These are phyloP conservation scores for Knufia petricola DNA, from an alignment of 2,329 filamentous ascomycete species.

Conservation along the genomic window DNA sequence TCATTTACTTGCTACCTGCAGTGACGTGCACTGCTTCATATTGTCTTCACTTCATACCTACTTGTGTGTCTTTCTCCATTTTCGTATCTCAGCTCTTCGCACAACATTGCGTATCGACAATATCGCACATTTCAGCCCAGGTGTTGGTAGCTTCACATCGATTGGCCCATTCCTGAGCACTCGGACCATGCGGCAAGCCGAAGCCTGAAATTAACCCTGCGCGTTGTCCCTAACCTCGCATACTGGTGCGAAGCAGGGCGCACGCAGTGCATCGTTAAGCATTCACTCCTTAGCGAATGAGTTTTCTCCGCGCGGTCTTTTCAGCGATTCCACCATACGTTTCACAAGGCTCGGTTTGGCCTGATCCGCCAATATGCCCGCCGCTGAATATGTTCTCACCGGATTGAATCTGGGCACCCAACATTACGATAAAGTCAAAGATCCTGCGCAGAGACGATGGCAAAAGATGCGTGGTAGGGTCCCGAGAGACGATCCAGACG, in stretches of 20 bases:
- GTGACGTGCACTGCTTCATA: not conserved
- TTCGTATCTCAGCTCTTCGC: not conserved
- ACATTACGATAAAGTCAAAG: conserved; percentile 20
- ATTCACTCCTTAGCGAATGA: not conserved
- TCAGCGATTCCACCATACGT: not conserved
- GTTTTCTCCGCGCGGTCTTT: not conserved
- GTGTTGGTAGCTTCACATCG: not conserved
- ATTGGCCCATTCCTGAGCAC: not conserved
- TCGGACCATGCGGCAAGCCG: not conserved
- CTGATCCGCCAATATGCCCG: conserved; percentile 10
- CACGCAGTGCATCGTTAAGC: not conserved
- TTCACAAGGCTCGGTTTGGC: not conserved
- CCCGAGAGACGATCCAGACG: conserved; percentile 15
- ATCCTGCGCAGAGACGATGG: conserved; percentile 16
- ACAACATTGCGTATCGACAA: too few relatives aligned
- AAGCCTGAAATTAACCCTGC: not conserved
- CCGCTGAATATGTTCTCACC: conserved; percentile 16
- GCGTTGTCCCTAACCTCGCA: not conserved
- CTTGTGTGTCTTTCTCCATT: not conserved
- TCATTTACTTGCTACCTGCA: not conserved
- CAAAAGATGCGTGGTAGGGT: conserved; percentile 17
- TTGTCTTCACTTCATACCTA: not conserved
- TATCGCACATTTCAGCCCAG: not conserved
- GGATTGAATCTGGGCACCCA: conserved; percentile 17
- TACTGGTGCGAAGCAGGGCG: conserved; percentile 6